Percentiles rank a stretch among this genome's conserved stretches.
Evolutionary conservation across 129 eudicot genomes (phyloP).

Genomic region (Helianthus tuberosus): DNA sequence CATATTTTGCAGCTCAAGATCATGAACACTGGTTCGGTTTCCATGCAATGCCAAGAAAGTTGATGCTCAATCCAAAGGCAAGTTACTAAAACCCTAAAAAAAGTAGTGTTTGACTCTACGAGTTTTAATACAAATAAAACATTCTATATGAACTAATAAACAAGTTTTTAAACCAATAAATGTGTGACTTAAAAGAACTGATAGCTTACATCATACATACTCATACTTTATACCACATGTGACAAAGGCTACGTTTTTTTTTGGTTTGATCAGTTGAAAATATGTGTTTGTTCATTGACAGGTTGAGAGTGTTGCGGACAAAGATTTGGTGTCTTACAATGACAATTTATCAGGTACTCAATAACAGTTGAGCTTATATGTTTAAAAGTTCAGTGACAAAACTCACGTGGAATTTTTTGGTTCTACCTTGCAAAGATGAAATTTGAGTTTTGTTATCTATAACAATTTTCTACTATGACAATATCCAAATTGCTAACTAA

Average conservation of each 20-base stretch:
- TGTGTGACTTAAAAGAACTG: not conserved
- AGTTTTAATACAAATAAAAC: not conserved
- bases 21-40: not conserved
- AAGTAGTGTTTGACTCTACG: not conserved
- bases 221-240: not conserved
- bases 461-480: too few relatives aligned
- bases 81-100: slow-evolving; percentile 1
- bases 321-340: slow-evolving; percentile 5
- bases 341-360: slow-evolving; percentile 22
- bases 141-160: not conserved
- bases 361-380: not conserved
- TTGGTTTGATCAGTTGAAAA: not conserved
- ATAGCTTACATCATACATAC: too few relatives aligned
- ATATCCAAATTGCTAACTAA: not conserved
- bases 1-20: slow-evolving; percentile 29
- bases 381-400: too few relatives aligned
- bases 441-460: too few relatives aligned
- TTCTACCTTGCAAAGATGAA: too few relatives aligned
- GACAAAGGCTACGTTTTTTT: not conserved
- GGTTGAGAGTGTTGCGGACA: slow-evolving; percentile 20
- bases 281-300: slow-evolving; percentile 5
- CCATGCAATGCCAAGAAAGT: slow-evolving; percentile 18
- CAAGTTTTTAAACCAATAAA: not conserved
- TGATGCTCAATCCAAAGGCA: slow-evolving; percentile 23
- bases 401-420: too few relatives aligned